Conservation (phyloP, 805 yeast genomes). For the Candida cerambycidarum region DNA sequence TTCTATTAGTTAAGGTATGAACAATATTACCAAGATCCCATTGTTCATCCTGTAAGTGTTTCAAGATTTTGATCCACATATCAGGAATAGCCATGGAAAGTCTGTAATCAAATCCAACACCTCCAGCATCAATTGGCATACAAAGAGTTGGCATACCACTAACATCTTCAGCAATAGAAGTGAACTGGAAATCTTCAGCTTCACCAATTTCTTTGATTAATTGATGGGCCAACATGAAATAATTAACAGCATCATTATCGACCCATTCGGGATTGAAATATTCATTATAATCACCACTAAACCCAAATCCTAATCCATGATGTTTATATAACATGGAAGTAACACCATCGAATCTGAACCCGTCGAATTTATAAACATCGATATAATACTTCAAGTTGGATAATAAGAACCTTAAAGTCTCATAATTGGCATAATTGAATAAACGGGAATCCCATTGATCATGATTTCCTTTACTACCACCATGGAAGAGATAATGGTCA, state of each 20-base stretch:
- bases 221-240: constrained; percentile 88
- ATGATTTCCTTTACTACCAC: constrained; percentile 86
- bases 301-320: constrained; percentile 89
- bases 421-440: constrained; percentile 89
- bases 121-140: constrained; percentile 69
- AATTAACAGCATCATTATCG: constrained; percentile 83
- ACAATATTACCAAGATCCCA: constrained; percentile 87
- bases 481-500: constrained; percentile 91
- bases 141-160: constrained; percentile 97
- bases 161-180: constrained; percentile 94
- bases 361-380: constrained; percentile 86
- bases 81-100: constrained; percentile 97
- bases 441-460: constrained; percentile 95
- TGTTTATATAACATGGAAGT: constrained; percentile 89
- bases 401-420: constrained; percentile 81
- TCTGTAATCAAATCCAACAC: constrained; percentile 91
- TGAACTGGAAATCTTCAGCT: constrained; percentile 43
- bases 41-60: constrained; percentile 80
- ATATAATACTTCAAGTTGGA: constrained; percentile 82
- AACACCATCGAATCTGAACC: constrained; percentile 96
- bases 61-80: constrained; percentile 95
- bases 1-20: constrained; percentile 80
- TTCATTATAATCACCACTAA: constrained; percentile 91
- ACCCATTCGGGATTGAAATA: constrained; percentile 77
- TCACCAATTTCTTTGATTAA: constrained; percentile 56